Percentiles rank a stretch among this genome's conserved stretches.
These are phyloP conservation scores for Claviceps maximensis DNA, from an alignment of 2,329 filamentous ascomycete genomes.

Conservation along the genomic window DNA sequence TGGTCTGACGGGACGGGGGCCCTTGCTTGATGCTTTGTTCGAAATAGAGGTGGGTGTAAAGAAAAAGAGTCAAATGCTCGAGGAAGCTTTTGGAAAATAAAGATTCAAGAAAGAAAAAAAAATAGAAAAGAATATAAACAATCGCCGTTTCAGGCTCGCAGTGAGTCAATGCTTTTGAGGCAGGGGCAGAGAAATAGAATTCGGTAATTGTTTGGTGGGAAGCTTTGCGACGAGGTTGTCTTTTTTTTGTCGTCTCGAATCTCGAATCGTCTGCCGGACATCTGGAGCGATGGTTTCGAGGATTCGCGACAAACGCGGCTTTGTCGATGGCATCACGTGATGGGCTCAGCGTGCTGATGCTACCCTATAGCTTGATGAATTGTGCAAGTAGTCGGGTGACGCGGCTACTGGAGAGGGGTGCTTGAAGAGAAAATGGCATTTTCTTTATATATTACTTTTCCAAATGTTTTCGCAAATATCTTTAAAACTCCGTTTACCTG, in stretches of 20 bases:
- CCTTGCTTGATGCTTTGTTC: background rate
- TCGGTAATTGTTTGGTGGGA: background rate
- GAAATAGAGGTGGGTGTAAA: background rate
- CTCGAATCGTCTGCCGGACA: background rate
- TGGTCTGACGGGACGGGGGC: conserved; percentile 18
- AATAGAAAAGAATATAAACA: background rate
- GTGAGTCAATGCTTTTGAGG: background rate
- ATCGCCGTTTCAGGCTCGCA: background rate
- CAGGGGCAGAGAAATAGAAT: background rate
- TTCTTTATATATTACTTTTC: too few species aligned
- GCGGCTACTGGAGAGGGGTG: too few species aligned
- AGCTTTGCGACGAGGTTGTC: background rate
- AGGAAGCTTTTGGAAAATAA: too few species aligned
- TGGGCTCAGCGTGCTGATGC: too few species aligned
- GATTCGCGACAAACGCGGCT: background rate
- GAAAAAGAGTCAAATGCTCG: background rate
- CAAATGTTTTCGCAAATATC: too few species aligned
- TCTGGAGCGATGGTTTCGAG: background rate
- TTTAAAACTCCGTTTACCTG: too few species aligned
- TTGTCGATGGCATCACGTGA: background rate
- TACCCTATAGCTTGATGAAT: background rate
- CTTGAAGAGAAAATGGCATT: too few species aligned
- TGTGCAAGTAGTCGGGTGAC: too few species aligned
- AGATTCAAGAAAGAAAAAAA: background rate
- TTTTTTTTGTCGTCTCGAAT: background rate